Evolutionary conservation across 352 stramenopile genomes (phyloP).

Genomic region (Pythium grandisporangium): DNA sequence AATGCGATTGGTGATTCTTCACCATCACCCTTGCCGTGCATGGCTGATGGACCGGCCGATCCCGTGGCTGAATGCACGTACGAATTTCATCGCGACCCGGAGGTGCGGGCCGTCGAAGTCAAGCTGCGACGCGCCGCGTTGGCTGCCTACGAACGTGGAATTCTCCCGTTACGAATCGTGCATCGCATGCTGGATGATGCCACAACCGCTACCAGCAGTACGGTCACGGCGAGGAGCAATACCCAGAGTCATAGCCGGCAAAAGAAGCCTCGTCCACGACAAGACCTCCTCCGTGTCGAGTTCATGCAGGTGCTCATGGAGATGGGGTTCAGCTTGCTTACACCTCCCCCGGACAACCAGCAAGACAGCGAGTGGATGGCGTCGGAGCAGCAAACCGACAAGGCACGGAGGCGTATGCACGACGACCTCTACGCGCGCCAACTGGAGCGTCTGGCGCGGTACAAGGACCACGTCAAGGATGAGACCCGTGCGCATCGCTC

Average conservation of each 20-base stretch:
- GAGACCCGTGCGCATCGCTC: slow-evolving; percentile 44
- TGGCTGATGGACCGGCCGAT: too few relatives aligned
- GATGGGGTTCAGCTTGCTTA: slow-evolving; percentile 81
- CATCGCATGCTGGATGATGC: slow-evolving; percentile 36
- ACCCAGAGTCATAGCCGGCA: too few relatives aligned
- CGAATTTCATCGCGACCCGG: slow-evolving; percentile 67
- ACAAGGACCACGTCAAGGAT: slow-evolving; percentile 43
- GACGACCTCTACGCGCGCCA: slow-evolving; percentile 78
- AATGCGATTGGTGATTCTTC: not conserved
- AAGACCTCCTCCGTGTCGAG: slow-evolving; percentile 76
- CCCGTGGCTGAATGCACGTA: too few relatives aligned
- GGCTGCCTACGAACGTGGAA: slow-evolving; percentile 54
- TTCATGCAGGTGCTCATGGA: slow-evolving; percentile 93
- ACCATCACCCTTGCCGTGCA: not conserved
- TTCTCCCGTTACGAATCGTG: slow-evolving; percentile 62
- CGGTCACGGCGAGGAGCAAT: too few relatives aligned
- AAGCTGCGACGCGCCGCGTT: slow-evolving; percentile 72
- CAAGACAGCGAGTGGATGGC: slow-evolving; percentile 9
- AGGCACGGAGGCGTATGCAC: too few relatives aligned
- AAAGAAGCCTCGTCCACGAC: too few relatives aligned
- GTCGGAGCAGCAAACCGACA: too few relatives aligned
- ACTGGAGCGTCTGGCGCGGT: slow-evolving; percentile 58
- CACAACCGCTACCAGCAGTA: slow-evolving; percentile 14
- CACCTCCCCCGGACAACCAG: slow-evolving; percentile 16
- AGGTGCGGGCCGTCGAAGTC: slow-evolving; percentile 75